Conservation (phyloP, 805 yeast species). For the Myxozyma vanderwaltii region DNA sequence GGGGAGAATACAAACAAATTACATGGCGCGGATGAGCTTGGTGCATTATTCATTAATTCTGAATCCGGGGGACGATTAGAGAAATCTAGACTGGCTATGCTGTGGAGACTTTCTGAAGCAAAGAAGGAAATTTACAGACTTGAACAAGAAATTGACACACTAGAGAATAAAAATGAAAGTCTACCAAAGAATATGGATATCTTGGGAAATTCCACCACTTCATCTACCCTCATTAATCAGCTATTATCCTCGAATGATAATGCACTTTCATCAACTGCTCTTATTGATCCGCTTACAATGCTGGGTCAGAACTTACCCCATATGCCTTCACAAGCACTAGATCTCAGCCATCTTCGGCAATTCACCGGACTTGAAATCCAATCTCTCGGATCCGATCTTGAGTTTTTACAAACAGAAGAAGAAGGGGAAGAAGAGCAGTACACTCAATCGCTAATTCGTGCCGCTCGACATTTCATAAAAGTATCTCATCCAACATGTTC, state of each 20-base stretch:
- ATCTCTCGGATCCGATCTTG: slow-evolving; percentile 1
- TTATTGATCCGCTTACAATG: neutral
- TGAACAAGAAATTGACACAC: neutral
- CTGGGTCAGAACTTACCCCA: slow-evolving; percentile 4
- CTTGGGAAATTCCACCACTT: no score
- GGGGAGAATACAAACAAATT: neutral
- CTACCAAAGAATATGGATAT: neutral
- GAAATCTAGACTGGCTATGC: slow-evolving; percentile 1
- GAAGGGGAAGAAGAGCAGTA: neutral
- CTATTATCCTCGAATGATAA: no score
- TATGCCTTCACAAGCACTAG: slow-evolving; percentile 18
- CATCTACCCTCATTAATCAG: neutral
- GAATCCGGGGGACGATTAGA: neutral
- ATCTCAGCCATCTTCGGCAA: slow-evolving; percentile 12
- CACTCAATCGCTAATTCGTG: neutral
- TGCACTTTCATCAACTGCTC: neutral
- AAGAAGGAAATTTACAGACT: neutral
- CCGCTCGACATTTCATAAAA: slow-evolving; percentile 5
- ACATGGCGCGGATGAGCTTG: neutral
- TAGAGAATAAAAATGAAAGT: neutral
- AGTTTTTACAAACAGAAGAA: neutral
- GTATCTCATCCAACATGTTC: slow-evolving; percentile 8
- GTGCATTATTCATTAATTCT: neutral
- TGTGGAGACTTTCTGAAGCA: neutral
- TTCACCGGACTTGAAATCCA: slow-evolving; percentile 13